A percentile compares a stretch with the other conserved stretches of the same genome.
Evolutionary conservation across 331 rosid species (phyloP).

Genomic region (Arachis monticola): DNA sequence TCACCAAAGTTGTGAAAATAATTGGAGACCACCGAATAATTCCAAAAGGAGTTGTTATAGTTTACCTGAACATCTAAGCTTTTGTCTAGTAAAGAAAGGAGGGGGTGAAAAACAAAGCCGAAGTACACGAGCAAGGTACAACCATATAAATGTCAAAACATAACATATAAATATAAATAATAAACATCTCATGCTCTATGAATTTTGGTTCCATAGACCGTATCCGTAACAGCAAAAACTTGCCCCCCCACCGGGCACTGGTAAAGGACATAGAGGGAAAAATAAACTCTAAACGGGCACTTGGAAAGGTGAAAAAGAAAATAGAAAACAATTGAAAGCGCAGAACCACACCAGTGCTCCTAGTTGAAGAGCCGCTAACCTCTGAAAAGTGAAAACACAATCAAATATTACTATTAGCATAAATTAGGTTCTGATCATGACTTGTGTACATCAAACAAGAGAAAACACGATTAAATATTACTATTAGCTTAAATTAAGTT

Average conservation of each 20-base stretch:
- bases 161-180: too few species aligned
- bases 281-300: not conserved
- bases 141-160: too few species aligned
- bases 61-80: too few species aligned
- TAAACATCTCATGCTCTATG: too few species aligned
- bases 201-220: not conserved
- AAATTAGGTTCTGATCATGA: not conserved
- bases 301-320: not conserved
- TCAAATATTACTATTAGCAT: not conserved
- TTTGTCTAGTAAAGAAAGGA: too few species aligned
- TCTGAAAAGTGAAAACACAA: conserved; percentile 26
- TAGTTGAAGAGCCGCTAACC: conserved; percentile 8
- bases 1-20: too few species aligned
- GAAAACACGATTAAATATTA: not conserved
- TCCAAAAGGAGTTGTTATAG: too few species aligned
- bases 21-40: too few species aligned
- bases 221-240: conserved; percentile 36
- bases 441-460: conserved; percentile 4
- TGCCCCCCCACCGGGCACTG: not conserved
- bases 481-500: not conserved
- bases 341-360: conserved; percentile 8
- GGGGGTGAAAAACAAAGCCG: too few species aligned
- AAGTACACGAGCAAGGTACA: too few species aligned
- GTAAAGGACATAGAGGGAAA: not conserved
- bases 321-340: not conserved